Evolutionary conservation across 23 red algal species (phyloP).

Genomic region (Gracilaria gracilis): DNA sequence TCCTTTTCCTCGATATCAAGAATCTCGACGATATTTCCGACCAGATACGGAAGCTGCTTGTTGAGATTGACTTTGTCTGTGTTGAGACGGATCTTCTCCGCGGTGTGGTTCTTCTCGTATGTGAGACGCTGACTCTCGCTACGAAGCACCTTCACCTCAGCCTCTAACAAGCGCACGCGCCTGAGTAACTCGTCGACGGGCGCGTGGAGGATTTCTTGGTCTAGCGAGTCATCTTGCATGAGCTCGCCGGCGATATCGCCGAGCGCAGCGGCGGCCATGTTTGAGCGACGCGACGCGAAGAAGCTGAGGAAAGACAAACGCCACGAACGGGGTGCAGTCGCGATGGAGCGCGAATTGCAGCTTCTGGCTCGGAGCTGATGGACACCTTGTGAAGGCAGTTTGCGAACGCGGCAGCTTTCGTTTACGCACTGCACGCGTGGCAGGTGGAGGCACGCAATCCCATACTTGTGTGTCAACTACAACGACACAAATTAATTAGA

Average conservation of each 20-base stretch:
- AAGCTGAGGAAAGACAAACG: no score
- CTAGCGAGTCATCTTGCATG: constrained; percentile 74
- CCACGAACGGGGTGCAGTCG: no score
- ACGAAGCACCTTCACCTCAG: constrained; percentile 83
- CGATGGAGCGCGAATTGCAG: no score
- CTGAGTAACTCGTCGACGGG: constrained; percentile 87
- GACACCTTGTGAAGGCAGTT: no score
- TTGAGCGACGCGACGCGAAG: background rate
- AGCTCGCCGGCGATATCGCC: constrained; percentile 63
- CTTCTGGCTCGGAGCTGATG: no score
- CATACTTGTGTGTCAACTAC: no score
- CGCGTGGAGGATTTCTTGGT: constrained; percentile 84
- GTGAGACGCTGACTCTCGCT: constrained; percentile 84
- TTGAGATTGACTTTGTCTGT: constrained; percentile 99
- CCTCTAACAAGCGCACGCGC: constrained; percentile 87
- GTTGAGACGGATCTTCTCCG: constrained; percentile 94
- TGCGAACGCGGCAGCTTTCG: no score
- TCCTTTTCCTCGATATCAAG: constrained; percentile 86
- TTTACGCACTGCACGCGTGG: background rate
- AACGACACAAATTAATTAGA: no score
- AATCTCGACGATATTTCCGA: constrained; percentile 97
- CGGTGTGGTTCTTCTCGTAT: constrained; percentile 79
- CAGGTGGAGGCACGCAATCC: background rate
- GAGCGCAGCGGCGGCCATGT: constrained; percentile 69
- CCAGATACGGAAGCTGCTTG: constrained; percentile 95